Base-by-base conservation (phyloP, 768 basidiomycete genomes). In the Plicaturopsis crispa region DNA sequence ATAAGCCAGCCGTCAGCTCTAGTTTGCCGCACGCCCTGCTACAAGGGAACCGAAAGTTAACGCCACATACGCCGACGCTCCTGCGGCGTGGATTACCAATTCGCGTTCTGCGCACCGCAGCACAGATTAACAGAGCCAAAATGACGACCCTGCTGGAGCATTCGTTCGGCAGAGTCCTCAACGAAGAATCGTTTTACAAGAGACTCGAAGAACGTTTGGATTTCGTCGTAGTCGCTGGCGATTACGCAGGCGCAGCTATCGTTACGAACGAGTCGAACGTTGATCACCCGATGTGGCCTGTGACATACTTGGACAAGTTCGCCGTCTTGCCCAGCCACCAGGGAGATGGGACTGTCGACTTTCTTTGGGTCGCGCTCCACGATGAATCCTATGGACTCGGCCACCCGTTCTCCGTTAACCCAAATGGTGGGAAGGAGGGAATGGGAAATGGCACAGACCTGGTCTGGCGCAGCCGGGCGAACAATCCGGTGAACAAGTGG, bases 401-500 rank as follows among this genome's bases (percentile, higher is more conserved):
- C 1, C 76, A 93, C 36, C 81, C 86, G 6, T 93, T 85, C 62
- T 88, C 96, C 30, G 84, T 86, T 42, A 99, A 99, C 58, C 87
- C 92, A 21, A 94, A 94, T 43, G 87, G 96, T 1, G 94, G 96
- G 11, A 82, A 87, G 51, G 79, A 82, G 38, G 96, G 94, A 22
- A 69, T 75, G 41, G 93, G 94, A 19, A 77, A 84, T 56, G 92
- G 93, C n/a, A 70, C 80, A 31, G 96, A 98, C 54, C 72, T 99
- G 42, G 91, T 99, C 26, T 99, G 96, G 96, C 78, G 96, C 33
- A 86, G 82, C 56, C 73, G 96, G 39, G 72, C 84, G 5, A 73
- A 96, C 62, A 99, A 99, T 59, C 93, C 92, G 0, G 80, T 98
- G 40, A 99, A 99, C 65, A 94, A 92, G 62, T 99, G 96, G 96